Percentiles rank a stretch among this genome's conserved stretches.
Evolutionary conservation across 2,329 filamentous ascomycete genomes (phyloP).

Genomic region (Stenocarpella maydis): DNA sequence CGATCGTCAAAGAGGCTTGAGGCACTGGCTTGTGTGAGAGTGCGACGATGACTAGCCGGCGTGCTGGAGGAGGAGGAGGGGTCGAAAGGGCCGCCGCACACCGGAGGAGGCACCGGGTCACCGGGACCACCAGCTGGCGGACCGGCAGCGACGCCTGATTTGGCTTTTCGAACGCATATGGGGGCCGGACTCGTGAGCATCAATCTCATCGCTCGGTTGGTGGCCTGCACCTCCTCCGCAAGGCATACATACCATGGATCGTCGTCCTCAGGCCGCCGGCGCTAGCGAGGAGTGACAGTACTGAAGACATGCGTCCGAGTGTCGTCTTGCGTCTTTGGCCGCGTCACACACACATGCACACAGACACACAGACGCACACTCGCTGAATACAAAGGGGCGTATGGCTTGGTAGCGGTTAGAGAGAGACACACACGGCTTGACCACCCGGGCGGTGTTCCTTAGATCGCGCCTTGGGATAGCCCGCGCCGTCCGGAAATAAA

Average conservation of each 20-base stretch:
- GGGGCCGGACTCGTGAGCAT: not conserved
- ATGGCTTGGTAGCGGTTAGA: not conserved
- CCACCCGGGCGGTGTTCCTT: not conserved
- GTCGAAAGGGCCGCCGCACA: slow-evolving; percentile 4
- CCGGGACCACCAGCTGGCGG: slow-evolving; percentile 9
- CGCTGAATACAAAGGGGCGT: not conserved
- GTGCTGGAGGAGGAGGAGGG: no score
- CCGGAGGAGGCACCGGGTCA: slow-evolving; percentile 21
- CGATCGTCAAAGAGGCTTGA: not conserved
- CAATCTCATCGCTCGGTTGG: not conserved
- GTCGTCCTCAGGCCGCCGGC: not conserved
- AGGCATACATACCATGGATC: not conserved
- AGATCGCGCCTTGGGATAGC: not conserved
- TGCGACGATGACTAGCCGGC: not conserved
- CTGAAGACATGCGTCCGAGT: not conserved
- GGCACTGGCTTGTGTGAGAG: no score
- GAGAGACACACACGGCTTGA: not conserved
- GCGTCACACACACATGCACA: not conserved
- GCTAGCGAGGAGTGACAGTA: not conserved
- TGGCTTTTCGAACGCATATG: not conserved
- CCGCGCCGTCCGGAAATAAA: not conserved
- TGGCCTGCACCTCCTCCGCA: not conserved
- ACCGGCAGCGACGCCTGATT: slow-evolving; percentile 25
- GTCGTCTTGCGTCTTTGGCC: not conserved
- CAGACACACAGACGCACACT: no score